These are phyloP conservation scores for Suillus ampliporus DNA, from an alignment of 768 basidiomycete species.

Conservation along the genomic window DNA sequence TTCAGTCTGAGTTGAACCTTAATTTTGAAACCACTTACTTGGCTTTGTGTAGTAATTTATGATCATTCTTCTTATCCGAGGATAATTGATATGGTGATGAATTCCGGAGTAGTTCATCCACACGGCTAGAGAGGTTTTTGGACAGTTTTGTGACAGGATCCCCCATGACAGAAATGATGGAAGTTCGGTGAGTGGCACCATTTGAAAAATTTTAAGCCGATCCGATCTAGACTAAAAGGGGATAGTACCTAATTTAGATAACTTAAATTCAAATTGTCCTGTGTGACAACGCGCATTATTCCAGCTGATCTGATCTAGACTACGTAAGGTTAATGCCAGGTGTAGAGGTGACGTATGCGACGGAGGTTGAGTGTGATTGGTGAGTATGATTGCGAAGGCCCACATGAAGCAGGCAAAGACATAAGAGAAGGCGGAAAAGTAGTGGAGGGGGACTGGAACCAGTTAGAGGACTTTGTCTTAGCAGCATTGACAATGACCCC, in stretches of 20 bases:
- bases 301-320: not conserved
- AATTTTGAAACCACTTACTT: not conserved
- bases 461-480: not conserved
- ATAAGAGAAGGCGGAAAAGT: not conserved
- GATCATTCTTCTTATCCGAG: not conserved
- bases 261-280: not conserved
- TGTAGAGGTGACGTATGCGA: not conserved
- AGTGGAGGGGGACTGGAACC: not conserved
- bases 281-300: not conserved
- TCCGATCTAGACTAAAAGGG: not conserved
- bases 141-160: slow-evolving; percentile 4
- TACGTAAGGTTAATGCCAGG: not conserved
- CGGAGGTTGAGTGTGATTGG: no score
- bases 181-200: no score
- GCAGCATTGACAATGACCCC: not conserved
- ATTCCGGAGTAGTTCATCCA: not conserved
- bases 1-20: not conserved
- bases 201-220: not conserved
- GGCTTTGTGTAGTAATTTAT: not conserved
- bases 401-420: not conserved
- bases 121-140: not conserved
- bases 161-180: no score
- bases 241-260: not conserved
- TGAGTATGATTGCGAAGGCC: no score
- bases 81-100: slow-evolving; percentile 1